These are phyloP conservation scores for Vigna unguiculata DNA, from an alignment of 306 rosid genomes.

Conservation along the genomic window DNA sequence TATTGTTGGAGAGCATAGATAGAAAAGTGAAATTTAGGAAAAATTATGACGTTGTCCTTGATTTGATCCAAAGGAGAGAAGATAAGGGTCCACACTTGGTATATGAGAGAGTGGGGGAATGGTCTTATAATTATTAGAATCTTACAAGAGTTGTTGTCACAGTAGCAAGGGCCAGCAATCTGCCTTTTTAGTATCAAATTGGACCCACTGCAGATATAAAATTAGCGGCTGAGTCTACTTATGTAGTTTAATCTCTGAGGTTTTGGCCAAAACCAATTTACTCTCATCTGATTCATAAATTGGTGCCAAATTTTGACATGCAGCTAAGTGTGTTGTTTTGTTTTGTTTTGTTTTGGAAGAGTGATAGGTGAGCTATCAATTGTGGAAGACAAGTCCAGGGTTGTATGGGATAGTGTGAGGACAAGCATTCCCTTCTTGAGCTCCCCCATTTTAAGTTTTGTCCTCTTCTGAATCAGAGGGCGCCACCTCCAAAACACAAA, in stretches of 20 bases:
- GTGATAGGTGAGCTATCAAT: conserved; percentile 67
- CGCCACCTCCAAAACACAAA: conserved; percentile 39
- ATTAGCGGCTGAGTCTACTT: conserved; percentile 45
- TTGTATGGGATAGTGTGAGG: conserved; percentile 42
- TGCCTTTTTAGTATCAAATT: conserved; percentile 51
- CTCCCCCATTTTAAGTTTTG: conserved; percentile 45
- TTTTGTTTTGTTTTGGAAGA: not conserved
- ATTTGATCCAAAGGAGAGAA: conserved; percentile 43
- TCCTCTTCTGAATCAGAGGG: conserved; percentile 38
- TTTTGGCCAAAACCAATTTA: conserved; percentile 40
- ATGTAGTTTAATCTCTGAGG: conserved; percentile 27
- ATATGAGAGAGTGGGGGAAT: conserved; percentile 43
- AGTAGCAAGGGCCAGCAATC: conserved; percentile 53
- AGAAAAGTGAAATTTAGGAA: conserved; percentile 39
- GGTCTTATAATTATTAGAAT: conserved; percentile 57
- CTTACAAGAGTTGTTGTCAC: conserved; percentile 63
- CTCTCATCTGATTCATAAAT: not conserved
- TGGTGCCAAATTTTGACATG: not conserved
- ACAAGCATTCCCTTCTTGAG: conserved; percentile 46
- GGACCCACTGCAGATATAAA: conserved; percentile 55
- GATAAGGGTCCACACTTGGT: conserved; percentile 43
- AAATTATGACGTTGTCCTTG: conserved; percentile 49
- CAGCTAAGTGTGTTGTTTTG: not conserved
- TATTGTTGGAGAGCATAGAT: conserved; percentile 44
- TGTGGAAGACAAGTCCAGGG: conserved; percentile 47